Evolutionary conservation across 202 grass and related monocot species (phyloP).

Genomic region (Dendrocalamus latiflorus): DNA sequence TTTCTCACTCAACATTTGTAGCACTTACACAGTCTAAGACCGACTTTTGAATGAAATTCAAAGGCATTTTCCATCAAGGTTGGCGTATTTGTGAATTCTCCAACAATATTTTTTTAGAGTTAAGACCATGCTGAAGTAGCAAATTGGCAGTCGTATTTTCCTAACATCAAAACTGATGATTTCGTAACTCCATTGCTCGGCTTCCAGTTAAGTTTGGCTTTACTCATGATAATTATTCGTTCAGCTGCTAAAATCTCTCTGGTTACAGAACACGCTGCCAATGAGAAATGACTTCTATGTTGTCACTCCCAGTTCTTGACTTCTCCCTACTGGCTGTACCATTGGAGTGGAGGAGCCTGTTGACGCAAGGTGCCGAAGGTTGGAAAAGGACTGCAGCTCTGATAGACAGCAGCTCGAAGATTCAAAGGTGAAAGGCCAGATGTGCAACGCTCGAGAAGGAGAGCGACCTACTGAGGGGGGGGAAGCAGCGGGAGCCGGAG

Average conservation of each 20-base stretch:
- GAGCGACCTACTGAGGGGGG: slow-evolving; percentile 27
- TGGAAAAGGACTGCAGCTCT: slow-evolving; percentile 42
- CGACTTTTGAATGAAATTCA: background rate
- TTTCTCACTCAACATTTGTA: background rate
- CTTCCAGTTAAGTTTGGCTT: background rate
- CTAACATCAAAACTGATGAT: background rate
- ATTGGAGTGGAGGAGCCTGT: slow-evolving; percentile 37
- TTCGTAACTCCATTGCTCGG: background rate
- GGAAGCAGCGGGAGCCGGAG: too few species aligned
- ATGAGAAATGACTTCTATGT: background rate
- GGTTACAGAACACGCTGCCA: background rate
- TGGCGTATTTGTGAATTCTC: background rate
- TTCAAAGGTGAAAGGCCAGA: slow-evolving; percentile 35
- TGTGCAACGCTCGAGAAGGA: slow-evolving; percentile 50
- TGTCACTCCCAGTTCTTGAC: background rate
- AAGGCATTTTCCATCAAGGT: background rate
- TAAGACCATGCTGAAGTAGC: background rate
- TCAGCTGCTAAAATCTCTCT: background rate
- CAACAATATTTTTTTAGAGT: background rate
- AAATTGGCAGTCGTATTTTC: too few species aligned
- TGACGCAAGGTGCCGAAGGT: slow-evolving; percentile 22
- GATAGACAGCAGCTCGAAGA: slow-evolving; percentile 46
- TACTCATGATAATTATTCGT: background rate
- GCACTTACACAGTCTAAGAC: background rate
- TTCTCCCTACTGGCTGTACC: slow-evolving; percentile 12